A percentile compares a stretch with the other conserved stretches of the same genome.
phyloP scores from a whole-genome alignment of 352 stramenopile species.

The Phytophthora syringae region DNA sequence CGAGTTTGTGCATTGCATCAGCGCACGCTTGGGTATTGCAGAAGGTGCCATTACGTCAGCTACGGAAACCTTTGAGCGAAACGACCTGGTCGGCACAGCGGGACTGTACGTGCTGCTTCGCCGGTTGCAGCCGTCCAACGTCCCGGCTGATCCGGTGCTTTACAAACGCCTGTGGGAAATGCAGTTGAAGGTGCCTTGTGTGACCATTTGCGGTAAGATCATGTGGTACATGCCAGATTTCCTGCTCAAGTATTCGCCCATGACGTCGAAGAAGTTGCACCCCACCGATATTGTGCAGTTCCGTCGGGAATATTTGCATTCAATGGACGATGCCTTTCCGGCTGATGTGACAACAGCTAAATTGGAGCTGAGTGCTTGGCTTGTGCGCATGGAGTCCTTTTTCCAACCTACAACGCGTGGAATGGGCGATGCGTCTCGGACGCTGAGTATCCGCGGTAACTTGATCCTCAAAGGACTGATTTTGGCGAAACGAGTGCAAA shows the following conservation, averaged over 20 bases:
- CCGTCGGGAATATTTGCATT: conserved; percentile 78
- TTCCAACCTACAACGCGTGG: conserved; percentile 85
- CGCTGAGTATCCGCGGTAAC: conserved; percentile 83
- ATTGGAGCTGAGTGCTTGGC: conserved; percentile 84
- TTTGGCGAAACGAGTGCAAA: conserved; percentile 88
- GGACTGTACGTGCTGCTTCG: conserved; percentile 92
- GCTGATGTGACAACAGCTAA: conserved; percentile 79
- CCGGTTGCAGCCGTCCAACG: conserved; percentile 80
- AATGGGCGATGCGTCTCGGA: conserved; percentile 73
- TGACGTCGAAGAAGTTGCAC: conserved; percentile 86
- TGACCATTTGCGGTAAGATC: conserved; percentile 87
- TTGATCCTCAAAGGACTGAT: conserved; percentile 93
- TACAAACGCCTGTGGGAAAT: conserved; percentile 93
- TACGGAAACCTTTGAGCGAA: conserved; percentile 89
- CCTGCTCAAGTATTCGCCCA: conserved; percentile 81
- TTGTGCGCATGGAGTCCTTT: conserved; percentile 89
- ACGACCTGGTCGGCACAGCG: conserved; percentile 87
- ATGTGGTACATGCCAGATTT: conserved; percentile 90
- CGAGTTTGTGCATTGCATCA: conserved; percentile 89
- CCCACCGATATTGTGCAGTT: conserved; percentile 80
- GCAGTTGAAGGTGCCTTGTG: conserved; percentile 80
- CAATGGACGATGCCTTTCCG: conserved; percentile 83
- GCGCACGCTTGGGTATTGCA: conserved; percentile 59
- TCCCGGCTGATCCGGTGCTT: conserved; percentile 85
- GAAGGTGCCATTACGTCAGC: conserved; percentile 83